Conservation (phyloP, 768 basidiomycete genomes). For the Macrocybe gigantea region DNA sequence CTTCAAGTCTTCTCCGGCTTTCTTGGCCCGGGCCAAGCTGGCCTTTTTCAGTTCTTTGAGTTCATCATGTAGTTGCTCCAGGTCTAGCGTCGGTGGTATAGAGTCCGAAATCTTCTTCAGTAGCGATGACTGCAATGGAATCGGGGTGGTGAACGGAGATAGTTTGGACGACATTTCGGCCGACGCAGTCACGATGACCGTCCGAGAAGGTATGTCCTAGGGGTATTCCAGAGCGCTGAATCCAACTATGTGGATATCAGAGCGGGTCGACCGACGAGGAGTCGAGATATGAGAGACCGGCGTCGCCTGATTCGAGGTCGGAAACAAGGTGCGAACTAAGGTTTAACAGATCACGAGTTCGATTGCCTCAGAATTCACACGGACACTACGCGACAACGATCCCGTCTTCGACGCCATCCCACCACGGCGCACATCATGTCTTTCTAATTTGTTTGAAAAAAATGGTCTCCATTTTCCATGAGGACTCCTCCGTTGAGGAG, state of each 20-base stretch:
- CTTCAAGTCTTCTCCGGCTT: slow-evolving; percentile 71
- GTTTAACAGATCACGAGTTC: slow-evolving; percentile 16
- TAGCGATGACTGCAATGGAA: slow-evolving; percentile 51
- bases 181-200: too few relatives aligned
- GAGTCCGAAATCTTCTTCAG: slow-evolving; percentile 59
- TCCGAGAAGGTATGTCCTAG: slow-evolving; percentile 2
- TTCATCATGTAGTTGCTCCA: slow-evolving; percentile 59
- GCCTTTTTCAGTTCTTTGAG: slow-evolving; percentile 47
- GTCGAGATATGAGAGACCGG: slow-evolving; percentile 14
- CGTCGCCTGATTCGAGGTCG: slow-evolving; percentile 24
- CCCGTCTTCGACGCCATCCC: background rate
- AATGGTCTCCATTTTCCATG: slow-evolving; percentile 22
- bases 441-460: background rate
- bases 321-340: slow-evolving; percentile 33
- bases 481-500: slow-evolving; percentile 16
- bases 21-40: slow-evolving; percentile 59
- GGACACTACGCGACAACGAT: slow-evolving; percentile 2
- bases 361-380: slow-evolving; percentile 10
- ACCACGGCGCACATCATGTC: too few relatives aligned
- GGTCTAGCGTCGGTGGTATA: slow-evolving; percentile 69
- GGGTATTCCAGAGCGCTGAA: slow-evolving; percentile 8
- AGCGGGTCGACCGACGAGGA: slow-evolving; percentile 7
- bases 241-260: slow-evolving; percentile 8
- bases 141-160: slow-evolving; percentile 39
- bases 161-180: slow-evolving; percentile 57